phyloP scores from a whole-genome alignment of 306 rosid genomes.

The Gastrolobium villosum region DNA sequence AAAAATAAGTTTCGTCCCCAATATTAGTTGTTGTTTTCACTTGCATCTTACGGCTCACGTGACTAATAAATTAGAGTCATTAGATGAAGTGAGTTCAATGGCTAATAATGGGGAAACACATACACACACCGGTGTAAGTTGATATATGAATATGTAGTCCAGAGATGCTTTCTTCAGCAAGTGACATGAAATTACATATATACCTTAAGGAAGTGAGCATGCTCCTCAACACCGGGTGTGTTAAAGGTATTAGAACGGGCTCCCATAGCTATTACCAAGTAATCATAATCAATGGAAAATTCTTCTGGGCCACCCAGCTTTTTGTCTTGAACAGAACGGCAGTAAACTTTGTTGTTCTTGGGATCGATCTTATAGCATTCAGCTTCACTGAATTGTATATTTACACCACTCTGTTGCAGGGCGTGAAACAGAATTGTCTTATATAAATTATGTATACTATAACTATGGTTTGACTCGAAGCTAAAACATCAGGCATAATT shows the following conservation, averaged over 20 bases:
- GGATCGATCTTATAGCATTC: constrained; percentile 89
- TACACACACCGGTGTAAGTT: too few relatives aligned
- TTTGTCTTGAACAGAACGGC: constrained; percentile 60
- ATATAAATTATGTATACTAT: not conserved
- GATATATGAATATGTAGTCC: too few relatives aligned
- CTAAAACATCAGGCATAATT: not conserved
- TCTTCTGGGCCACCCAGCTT: constrained; percentile 65
- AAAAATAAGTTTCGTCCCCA: too few relatives aligned
- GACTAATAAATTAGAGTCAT: too few relatives aligned
- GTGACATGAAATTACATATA: not conserved
- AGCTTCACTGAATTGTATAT: constrained; percentile 78
- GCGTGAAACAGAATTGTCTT: not conserved
- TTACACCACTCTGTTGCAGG: constrained; percentile 65
- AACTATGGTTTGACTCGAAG: not conserved
- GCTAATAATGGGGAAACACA: too few relatives aligned
- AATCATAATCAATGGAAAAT: constrained; percentile 87
- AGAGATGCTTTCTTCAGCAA: not conserved
- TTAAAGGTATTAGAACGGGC: constrained; percentile 93
- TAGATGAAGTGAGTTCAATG: too few relatives aligned
- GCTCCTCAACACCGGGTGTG: constrained; percentile 90
- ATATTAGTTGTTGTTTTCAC: too few relatives aligned
- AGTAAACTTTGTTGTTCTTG: constrained; percentile 72
- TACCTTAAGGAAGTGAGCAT: constrained; percentile 94
- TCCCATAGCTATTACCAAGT: constrained; percentile 81
- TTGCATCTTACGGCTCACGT: too few relatives aligned